Evolutionary conservation across 139 green algal genomes (phyloP).

Genomic region (Micractinium sp.): DNA sequence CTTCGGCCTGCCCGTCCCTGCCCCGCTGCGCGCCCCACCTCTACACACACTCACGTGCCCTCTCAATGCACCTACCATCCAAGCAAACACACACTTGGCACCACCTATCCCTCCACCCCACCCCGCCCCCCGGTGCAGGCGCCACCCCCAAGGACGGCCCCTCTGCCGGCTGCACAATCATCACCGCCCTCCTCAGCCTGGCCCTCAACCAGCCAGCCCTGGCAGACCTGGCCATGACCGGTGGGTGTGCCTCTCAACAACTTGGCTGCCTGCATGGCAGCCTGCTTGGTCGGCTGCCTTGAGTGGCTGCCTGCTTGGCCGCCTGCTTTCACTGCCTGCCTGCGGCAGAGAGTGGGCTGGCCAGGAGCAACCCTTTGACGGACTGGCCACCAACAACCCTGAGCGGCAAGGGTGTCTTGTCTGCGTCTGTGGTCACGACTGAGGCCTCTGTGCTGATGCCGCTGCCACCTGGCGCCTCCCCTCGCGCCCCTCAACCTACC

Average conservation of each 20-base stretch:
- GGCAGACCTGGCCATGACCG: slow-evolving; percentile 90
- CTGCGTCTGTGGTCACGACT: too few species aligned
- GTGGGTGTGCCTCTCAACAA: background rate
- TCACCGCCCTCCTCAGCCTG: slow-evolving; percentile 92
- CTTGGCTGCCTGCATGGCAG: background rate
- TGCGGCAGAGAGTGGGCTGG: too few species aligned
- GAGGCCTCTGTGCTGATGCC: background rate
- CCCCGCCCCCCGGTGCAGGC: slow-evolving; percentile 59
- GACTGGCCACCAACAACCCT: too few species aligned
- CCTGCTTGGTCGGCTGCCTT: background rate
- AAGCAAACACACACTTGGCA: too few species aligned
- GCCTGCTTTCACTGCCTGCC: background rate
- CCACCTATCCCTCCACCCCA: background rate
- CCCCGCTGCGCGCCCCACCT: too few species aligned
- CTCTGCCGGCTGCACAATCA: slow-evolving; percentile 89
- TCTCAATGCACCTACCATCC: too few species aligned
- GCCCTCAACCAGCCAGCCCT: slow-evolving; percentile 79
- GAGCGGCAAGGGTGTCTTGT: too few species aligned
- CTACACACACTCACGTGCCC: too few species aligned
- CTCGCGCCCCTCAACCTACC: background rate
- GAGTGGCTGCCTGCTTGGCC: background rate
- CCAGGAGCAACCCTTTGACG: too few species aligned
- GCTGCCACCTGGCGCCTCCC: background rate
- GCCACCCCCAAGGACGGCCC: slow-evolving; percentile 96
- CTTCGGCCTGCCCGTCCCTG: too few species aligned